Evolutionary conservation across 1,139 yeast genomes (phyloP).

Genomic region (Yamadazyma buinensis): DNA sequence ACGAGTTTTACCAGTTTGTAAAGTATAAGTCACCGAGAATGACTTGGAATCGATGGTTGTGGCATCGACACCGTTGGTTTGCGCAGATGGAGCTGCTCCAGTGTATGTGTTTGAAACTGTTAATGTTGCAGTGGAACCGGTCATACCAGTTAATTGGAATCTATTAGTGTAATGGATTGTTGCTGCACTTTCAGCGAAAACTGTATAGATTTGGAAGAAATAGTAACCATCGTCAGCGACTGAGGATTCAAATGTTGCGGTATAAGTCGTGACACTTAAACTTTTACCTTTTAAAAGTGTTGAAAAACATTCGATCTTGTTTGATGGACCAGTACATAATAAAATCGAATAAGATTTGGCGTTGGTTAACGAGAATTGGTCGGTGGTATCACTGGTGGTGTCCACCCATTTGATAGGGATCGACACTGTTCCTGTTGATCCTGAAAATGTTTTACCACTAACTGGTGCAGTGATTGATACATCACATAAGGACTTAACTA

Average conservation of each 20-base stretch:
- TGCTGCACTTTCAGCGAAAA: constrained; percentile 38
- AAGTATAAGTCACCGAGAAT: constrained; percentile 55
- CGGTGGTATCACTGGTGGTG: constrained; percentile 40
- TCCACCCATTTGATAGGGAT: constrained; percentile 64
- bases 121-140: constrained; percentile 46
- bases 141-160: constrained; percentile 65
- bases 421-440: constrained; percentile 42
- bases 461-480: constrained; percentile 53
- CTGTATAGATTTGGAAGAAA: constrained; percentile 61
- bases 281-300: constrained; percentile 21
- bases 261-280: constrained; percentile 23
- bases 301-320: constrained; percentile 39
- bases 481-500: constrained; percentile 47
- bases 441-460: constrained; percentile 47
- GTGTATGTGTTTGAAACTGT: constrained; percentile 22
- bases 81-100: constrained; percentile 27
- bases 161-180: constrained; percentile 73
- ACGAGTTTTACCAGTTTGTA: constrained; percentile 70
- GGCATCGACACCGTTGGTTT: constrained; percentile 24
- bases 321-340: constrained; percentile 67
- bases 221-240: constrained; percentile 60
- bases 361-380: constrained; percentile 36
- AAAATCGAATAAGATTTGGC: constrained; percentile 48
- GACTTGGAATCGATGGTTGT: constrained; percentile 28
- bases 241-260: constrained; percentile 39